Evolutionary conservation across 169 alveolate genomes (phyloP).

Genomic region (Cystoisospora suis): DNA sequence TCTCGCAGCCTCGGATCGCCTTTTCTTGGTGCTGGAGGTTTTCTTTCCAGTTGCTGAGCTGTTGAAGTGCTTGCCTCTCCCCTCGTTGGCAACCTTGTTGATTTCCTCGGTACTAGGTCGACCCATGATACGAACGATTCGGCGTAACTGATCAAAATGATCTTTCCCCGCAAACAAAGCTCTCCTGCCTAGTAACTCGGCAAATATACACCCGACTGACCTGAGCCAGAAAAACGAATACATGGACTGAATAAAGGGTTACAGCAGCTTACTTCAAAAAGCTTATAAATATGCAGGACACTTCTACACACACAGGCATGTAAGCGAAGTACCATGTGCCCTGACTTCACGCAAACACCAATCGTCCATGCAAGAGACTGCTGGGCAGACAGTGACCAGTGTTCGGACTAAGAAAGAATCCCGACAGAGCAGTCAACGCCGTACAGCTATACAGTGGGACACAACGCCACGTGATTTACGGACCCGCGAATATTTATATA

Average conservation of each 20-base stretch:
- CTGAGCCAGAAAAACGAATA: conserved; percentile 37
- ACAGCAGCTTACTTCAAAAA: too few species aligned
- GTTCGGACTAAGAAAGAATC: background rate
- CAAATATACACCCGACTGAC: conserved; percentile 93
- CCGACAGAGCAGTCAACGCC: background rate
- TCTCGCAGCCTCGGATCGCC: conserved; percentile 30
- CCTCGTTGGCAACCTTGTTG: conserved; percentile 62
- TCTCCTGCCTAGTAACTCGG: conserved; percentile 88
- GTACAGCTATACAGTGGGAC: background rate
- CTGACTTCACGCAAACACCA: background rate
- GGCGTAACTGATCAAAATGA: conserved; percentile 89
- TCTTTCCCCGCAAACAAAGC: conserved; percentile 93
- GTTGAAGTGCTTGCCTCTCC: conserved; percentile 29
- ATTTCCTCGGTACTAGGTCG: conserved; percentile 87
- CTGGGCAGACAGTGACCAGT: too few species aligned
- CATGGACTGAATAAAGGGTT: too few species aligned
- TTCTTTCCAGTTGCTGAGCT: background rate
- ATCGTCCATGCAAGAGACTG: background rate
- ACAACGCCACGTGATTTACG: too few species aligned
- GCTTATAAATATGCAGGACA: too few species aligned
- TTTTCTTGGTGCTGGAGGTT: background rate
- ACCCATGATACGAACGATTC: conserved; percentile 84
- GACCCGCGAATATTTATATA: too few species aligned
- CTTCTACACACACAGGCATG: background rate
- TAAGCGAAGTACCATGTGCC: background rate